Percentiles rank a stretch among this genome's conserved stretches.
phyloP scores from a whole-genome alignment of 116 monocot genomes.

The Dioscorea cayenensis region DNA sequence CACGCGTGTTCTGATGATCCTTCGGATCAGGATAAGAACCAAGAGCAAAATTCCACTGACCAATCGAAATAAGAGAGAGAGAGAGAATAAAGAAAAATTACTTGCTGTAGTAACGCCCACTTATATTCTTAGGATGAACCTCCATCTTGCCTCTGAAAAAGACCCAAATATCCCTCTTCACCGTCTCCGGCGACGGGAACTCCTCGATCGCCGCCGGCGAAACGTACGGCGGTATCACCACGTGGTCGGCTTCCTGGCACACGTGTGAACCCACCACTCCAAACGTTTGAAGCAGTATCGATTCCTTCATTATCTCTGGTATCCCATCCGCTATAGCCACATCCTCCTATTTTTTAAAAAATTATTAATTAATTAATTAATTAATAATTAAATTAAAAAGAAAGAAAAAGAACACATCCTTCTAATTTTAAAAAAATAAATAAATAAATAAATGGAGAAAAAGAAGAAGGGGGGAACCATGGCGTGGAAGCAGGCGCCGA shows the following conservation, averaged over 20 bases:
- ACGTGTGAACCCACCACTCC: conserved; percentile 46
- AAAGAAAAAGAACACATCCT: not conserved
- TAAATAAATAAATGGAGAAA: not conserved
- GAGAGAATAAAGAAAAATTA: conserved; percentile 11
- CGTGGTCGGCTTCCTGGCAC: conserved; percentile 71
- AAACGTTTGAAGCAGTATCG: conserved; percentile 84
- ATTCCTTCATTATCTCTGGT: conserved; percentile 46
- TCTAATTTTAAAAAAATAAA: too few species aligned
- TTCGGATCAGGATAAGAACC: not conserved
- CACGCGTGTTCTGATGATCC: not conserved
- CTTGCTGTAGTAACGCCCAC: conserved; percentile 86
- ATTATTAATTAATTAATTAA: not conserved
- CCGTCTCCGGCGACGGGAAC: conserved; percentile 18
- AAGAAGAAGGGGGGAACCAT: conserved; percentile 31
- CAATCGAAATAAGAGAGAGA: not conserved
- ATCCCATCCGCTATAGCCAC: conserved; percentile 62
- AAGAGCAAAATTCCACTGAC: not conserved
- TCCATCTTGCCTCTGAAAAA: conserved; percentile 98
- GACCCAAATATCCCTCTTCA: conserved; percentile 54
- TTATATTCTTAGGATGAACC: conserved; percentile 93
- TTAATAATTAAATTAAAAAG: not conserved
- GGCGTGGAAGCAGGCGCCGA: conserved; percentile 93
- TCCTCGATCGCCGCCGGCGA: conserved; percentile 18
- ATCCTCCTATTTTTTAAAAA: conserved; percentile 36
- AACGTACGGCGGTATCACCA: conserved; percentile 70